Conservation (phyloP, 1,284 basidiomycete species). For the Leccinum colubrinum region DNA sequence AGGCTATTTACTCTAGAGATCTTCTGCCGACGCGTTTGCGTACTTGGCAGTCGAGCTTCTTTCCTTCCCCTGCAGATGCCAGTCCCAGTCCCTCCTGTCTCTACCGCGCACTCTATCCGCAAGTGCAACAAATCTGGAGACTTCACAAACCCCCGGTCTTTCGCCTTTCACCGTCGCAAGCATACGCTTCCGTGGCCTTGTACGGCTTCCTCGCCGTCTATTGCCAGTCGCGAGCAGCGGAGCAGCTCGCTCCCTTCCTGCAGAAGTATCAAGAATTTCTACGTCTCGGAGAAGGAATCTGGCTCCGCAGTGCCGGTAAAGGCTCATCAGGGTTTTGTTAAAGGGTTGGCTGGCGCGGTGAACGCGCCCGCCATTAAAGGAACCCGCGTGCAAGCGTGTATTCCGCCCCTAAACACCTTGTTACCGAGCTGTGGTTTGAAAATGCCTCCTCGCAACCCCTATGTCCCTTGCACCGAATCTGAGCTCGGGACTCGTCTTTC, state of each 20-base stretch:
- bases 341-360: conserved; percentile 68
- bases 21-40: conserved; percentile 40
- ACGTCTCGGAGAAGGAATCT: conserved; percentile 59
- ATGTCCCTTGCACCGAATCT: conserved; percentile 34
- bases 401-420: conserved; percentile 64
- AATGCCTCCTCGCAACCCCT: conserved; percentile 13
- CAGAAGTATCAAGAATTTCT: conserved; percentile 63
- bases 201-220: conserved; percentile 57
- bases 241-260: conserved; percentile 65
- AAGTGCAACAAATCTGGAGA: conserved; percentile 49
- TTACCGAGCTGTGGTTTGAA: conserved; percentile 21
- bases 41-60: conserved; percentile 39
- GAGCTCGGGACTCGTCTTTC: conserved; percentile 30
- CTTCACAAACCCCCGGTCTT: conserved; percentile 38
- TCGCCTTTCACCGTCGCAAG: conserved; percentile 50
- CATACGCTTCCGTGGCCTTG: conserved; percentile 57
- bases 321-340: conserved; percentile 54
- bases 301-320: conserved; percentile 7
- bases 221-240: conserved; percentile 69
- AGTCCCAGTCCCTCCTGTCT: conserved; percentile 70
- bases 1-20: conserved; percentile 37
- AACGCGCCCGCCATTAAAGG: conserved; percentile 81
- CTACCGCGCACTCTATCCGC: conserved; percentile 59
- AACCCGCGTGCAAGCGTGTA: conserved; percentile 73
- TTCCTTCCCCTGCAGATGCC: conserved; percentile 64